phyloP scores from a whole-genome alignment of 2,329 filamentous ascomycete species.

The Fusarium guadeloupense region DNA sequence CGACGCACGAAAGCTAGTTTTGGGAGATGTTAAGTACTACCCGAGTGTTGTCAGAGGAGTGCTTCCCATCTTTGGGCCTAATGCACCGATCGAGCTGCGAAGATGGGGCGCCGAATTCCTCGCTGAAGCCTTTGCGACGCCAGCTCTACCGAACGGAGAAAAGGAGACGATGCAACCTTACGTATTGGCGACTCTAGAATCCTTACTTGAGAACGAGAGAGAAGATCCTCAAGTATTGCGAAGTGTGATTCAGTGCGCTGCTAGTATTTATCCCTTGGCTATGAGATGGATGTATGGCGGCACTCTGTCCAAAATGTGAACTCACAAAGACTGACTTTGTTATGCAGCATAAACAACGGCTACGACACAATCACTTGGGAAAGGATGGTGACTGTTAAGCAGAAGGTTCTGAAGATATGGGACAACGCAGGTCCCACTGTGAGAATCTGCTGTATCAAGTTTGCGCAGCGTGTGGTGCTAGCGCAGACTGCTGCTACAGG shows the following conservation, averaged over 20 bases:
- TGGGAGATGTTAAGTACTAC: conserved; percentile 88
- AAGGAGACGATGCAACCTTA: conserved; percentile 83
- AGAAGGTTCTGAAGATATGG: conserved; percentile 88
- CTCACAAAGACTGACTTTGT: conserved; percentile 45
- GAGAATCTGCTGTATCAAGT: conserved; percentile 95
- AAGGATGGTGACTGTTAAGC: conserved; percentile 87
- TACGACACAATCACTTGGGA: conserved; percentile 87
- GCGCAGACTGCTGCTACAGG: conserved; percentile 88
- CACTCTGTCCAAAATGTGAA: conserved; percentile 11
- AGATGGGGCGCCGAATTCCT: conserved; percentile 97
- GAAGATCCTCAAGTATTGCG: conserved; percentile 85
- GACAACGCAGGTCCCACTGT: conserved; percentile 79
- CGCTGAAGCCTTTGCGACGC: conserved; percentile 93
- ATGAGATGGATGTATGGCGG: conserved; percentile 91
- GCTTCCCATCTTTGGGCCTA: conserved; percentile 85
- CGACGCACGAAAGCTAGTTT: conserved; percentile 87
- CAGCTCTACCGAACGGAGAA: conserved; percentile 77
- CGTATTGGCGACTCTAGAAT: conserved; percentile 80
- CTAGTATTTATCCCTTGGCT: conserved; percentile 91
- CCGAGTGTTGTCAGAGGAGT: conserved; percentile 91
- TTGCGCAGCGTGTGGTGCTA: conserved; percentile 90
- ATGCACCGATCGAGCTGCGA: conserved; percentile 80
- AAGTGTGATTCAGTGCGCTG: conserved; percentile 85
- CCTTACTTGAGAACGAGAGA: conserved; percentile 73
- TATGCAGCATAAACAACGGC: conserved; percentile 81